A percentile compares a stretch with the other conserved stretches of the same genome.
Conservation (phyloP, 768 basidiomycete species). For the Asterophora lycoperdoides region DNA sequence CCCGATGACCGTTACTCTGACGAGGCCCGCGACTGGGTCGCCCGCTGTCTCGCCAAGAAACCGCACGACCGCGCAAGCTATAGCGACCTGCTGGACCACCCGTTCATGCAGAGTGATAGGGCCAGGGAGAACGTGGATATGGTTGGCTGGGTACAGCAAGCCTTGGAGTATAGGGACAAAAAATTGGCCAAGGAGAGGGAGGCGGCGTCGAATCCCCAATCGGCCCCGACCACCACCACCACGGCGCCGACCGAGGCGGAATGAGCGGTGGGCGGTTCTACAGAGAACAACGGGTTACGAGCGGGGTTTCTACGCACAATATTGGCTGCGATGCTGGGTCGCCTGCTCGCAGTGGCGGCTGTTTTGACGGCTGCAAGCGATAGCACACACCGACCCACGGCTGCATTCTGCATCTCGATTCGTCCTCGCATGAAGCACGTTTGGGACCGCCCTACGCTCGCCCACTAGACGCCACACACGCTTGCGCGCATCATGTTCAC, state of each 20-base stretch:
- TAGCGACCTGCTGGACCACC: slow-evolving; percentile 75
- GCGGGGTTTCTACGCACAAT: not conserved
- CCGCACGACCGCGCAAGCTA: slow-evolving; percentile 81
- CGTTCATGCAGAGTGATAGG: slow-evolving; percentile 65
- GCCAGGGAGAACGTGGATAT: slow-evolving; percentile 67
- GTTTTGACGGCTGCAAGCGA: not conserved
- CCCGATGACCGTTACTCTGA: slow-evolving; percentile 66
- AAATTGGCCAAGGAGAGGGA: slow-evolving; percentile 12
- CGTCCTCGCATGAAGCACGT: no score
- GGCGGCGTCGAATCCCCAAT: not conserved
- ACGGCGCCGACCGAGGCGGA: not conserved
- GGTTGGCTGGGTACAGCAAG: slow-evolving; percentile 72
- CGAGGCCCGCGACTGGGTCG: slow-evolving; percentile 79
- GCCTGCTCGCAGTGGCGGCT: no score
- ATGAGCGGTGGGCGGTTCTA: not conserved
- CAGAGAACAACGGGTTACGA: not conserved
- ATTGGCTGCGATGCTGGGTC: not conserved
- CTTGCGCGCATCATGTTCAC: not conserved
- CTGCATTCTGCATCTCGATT: not conserved
- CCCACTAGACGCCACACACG: not conserved
- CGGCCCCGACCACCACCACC: not conserved
- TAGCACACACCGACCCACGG: not conserved
- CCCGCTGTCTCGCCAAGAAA: slow-evolving; percentile 74
- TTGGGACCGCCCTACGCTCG: no score
- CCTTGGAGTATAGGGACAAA: slow-evolving; percentile 29